Conservation (phyloP, 106 monocot genomes). For the Gastrodia elata region DNA sequence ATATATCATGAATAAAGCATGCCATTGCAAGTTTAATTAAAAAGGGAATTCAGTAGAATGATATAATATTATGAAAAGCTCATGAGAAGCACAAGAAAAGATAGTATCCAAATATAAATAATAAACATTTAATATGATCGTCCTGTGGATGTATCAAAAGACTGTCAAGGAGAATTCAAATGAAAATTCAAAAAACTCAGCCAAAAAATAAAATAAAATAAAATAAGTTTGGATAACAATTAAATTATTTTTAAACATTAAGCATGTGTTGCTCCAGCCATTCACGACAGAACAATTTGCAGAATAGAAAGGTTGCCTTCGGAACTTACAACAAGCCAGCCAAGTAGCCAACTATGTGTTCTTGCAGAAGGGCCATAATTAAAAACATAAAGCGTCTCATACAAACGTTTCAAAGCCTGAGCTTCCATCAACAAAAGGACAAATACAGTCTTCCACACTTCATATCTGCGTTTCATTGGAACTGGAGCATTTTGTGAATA, state of each 20-base stretch:
- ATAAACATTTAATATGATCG: not conserved
- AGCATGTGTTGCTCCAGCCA: not conserved
- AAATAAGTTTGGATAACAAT: not conserved
- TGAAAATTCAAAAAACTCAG: not conserved
- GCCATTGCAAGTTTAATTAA: not conserved
- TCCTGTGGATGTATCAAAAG: not conserved
- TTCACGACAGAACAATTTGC: not conserved
- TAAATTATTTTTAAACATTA: not conserved
- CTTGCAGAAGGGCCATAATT: conserved; percentile 52
- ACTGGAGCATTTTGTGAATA: conserved; percentile 10
- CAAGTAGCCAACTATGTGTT: conserved; percentile 60
- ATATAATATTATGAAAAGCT: too few relatives aligned
- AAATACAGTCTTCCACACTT: conserved; percentile 53
- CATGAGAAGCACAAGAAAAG: not conserved
- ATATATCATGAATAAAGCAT: not conserved
- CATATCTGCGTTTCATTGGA: conserved; percentile 10
- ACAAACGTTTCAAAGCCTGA: conserved; percentile 60
- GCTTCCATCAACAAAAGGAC: conserved; percentile 68
- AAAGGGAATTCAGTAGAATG: too few relatives aligned
- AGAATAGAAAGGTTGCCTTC: not conserved
- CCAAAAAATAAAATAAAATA: not conserved
- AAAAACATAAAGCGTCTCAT: conserved; percentile 66
- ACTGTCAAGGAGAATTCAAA: not conserved
- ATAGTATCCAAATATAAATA: not conserved
- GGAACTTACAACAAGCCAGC: conserved; percentile 68